Base-by-base conservation (phyloP, 163 green algal genomes). In the Scenedesmus sp. region DNA sequence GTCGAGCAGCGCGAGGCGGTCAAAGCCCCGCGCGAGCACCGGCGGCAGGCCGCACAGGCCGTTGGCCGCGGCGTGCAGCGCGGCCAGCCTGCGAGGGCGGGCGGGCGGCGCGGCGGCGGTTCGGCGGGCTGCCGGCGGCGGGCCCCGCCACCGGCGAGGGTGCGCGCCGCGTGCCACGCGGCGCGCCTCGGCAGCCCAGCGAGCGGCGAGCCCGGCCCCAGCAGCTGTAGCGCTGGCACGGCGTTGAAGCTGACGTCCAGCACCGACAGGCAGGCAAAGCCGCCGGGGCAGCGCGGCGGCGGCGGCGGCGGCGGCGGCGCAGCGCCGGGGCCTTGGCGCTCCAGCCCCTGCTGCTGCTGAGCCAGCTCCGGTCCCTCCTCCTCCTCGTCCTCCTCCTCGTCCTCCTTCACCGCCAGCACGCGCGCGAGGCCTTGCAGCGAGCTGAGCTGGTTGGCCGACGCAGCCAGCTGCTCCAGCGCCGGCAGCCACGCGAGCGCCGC, bases 221-320 rank as follows among this genome's bases (percentile, higher is more conserved):
- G 71, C 42, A 80, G 47, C 31, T 71, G 29, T 34, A 63, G 42
- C 39, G 58, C 71, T 64, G 71, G 58, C 1, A 80, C 31, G 56
- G 69, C 17, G 44, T 80, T 80, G 42, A 64, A 80, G 47, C 71
- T 80, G 28, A 80, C 58, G 69, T 80, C 71, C 58, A 80, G 45
- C 44, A 80, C 36, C 11, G 17, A 20, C 71, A 80, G n/a, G 1
- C 29, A 24, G 31, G 26, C 42, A 22, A 80, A 64, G 10, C 56
- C 70, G 6, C 15, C 13, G 24, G 57, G 36, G n/a, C 51, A 65
- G 17, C 31, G 39, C 10, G 50, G 11, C 24, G 17, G 10, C 50
- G 17, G 50, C 50, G 17, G 6, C 50, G 17, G 6, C 50, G 24
- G 50, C 50, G 10, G 18, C 50, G 50, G 50, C 50, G 50, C 50